Percentiles rank a stretch among this genome's conserved stretches.
These are phyloP conservation scores for Penicillium canariense DNA, from an alignment of 495 filamentous ascomycete species.

Conservation along the genomic window DNA sequence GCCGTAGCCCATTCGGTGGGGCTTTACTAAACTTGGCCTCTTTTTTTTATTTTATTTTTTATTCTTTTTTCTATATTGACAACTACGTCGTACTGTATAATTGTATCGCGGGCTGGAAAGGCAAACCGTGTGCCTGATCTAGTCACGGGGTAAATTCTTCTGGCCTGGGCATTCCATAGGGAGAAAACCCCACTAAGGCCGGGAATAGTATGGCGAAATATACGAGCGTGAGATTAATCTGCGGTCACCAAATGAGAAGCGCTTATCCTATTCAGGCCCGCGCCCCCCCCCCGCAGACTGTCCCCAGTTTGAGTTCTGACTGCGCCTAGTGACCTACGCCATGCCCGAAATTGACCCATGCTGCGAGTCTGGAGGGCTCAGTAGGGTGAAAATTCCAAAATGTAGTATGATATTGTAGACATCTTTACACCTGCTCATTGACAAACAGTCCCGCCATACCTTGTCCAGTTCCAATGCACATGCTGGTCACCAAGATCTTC, in stretches of 20 bases:
- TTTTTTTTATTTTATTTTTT: background rate
- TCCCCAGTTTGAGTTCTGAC: background rate
- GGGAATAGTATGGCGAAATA: no score
- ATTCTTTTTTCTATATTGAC: no score
- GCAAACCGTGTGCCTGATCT: no score
- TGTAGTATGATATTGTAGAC: no score
- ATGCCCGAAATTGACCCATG: background rate
- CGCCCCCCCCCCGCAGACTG: background rate
- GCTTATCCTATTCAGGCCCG: slow-evolving; percentile 1
- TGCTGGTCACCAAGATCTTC: slow-evolving; percentile 80
- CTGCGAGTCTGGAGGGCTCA: background rate
- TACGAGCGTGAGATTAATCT: no score
- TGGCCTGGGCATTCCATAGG: no score
- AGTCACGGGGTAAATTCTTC: no score
- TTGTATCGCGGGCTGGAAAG: no score
- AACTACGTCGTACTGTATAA: no score
- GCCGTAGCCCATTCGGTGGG: background rate
- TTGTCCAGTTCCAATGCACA: slow-evolving; percentile 83
- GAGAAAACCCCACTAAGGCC: no score
- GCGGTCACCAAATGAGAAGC: background rate
- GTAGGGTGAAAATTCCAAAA: background rate
- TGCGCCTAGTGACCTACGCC: background rate
- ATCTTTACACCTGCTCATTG: slow-evolving; percentile 62
- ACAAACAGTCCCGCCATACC: slow-evolving; percentile 87
- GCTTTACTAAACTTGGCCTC: background rate